Conservation (phyloP, 768 basidiomycete genomes). For the Tricholoma saponaceum region DNA sequence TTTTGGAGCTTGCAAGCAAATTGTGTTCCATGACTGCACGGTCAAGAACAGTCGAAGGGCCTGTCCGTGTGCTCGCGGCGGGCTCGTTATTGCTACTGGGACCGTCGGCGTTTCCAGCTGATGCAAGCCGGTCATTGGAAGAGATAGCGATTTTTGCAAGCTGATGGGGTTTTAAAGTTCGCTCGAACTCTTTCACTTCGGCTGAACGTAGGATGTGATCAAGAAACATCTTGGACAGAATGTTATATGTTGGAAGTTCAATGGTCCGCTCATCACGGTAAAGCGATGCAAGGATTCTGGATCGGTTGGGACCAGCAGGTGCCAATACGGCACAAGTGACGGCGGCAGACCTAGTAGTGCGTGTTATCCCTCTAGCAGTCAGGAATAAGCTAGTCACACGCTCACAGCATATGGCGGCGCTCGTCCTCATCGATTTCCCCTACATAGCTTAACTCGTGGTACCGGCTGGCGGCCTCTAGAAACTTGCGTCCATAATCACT, state of each 20-base stretch:
- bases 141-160: conserved; percentile 88
- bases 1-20: conserved; percentile 91
- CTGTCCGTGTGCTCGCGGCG: conserved; percentile 71
- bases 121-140: conserved; percentile 75
- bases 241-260: conserved; percentile 78
- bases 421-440: conserved; percentile 93
- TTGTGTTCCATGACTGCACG: conserved; percentile 99
- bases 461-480: conserved; percentile 88
- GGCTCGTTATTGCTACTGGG: conserved; percentile 44
- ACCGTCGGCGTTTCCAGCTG: conserved; percentile 57
- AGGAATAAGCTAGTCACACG: conserved; percentile 8
- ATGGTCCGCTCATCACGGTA: conserved; percentile 90
- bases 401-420: conserved; percentile 85
- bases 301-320: conserved; percentile 94
- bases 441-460: conserved; percentile 92
- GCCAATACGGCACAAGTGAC: conserved; percentile 96
- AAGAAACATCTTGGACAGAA: conserved; percentile 97
- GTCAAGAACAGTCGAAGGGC: conserved; percentile 93
- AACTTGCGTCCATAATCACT: conserved; percentile 91
- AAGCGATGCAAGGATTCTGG: conserved; percentile 86
- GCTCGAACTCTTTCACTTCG: conserved; percentile 89
- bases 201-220: conserved; percentile 91
- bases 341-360: conserved; percentile 63
- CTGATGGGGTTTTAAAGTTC: conserved; percentile 86
- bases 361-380: conserved; percentile 7